phyloP scores from a whole-genome alignment of 495 filamentous ascomycete species.

The Trichoderma erinaceum region DNA sequence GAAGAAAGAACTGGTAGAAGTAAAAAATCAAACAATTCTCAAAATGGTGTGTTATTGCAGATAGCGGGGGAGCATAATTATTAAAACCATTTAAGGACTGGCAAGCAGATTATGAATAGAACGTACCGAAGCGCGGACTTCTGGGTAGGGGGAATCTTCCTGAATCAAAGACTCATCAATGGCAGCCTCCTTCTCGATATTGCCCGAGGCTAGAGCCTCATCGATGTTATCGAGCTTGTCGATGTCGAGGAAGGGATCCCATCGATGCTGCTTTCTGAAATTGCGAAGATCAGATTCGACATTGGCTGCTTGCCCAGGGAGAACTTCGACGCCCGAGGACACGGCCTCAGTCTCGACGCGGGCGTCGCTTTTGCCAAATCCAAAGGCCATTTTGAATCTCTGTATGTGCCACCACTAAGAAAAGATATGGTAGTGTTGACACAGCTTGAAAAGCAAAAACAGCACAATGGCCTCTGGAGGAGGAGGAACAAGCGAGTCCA shows the following conservation, averaged over 20 bases:
- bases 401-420: neutral
- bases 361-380: neutral
- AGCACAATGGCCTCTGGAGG: neutral
- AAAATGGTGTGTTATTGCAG: neutral
- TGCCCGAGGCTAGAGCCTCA: constrained; percentile 41
- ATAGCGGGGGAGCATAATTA: no score
- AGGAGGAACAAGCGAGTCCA: neutral
- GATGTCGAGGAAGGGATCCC: constrained; percentile 55
- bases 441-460: neutral
- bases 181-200: constrained; percentile 39
- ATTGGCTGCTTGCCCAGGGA: neutral
- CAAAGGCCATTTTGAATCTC: neutral
- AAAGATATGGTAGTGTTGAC: neutral
- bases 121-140: constrained; percentile 32
- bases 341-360: neutral
- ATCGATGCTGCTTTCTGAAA: constrained; percentile 48
- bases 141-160: constrained; percentile 56
- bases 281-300: constrained; percentile 15
- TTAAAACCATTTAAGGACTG: no score
- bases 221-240: constrained; percentile 48
- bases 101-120: neutral
- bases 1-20: no score
- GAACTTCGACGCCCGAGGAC: neutral
- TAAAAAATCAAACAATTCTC: neutral
- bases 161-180: constrained; percentile 44